Evolutionary conservation across 805 yeast genomes (phyloP), one percentile per base, ranked within the genome.

Genomic region (Ogataea sp.): DNA sequence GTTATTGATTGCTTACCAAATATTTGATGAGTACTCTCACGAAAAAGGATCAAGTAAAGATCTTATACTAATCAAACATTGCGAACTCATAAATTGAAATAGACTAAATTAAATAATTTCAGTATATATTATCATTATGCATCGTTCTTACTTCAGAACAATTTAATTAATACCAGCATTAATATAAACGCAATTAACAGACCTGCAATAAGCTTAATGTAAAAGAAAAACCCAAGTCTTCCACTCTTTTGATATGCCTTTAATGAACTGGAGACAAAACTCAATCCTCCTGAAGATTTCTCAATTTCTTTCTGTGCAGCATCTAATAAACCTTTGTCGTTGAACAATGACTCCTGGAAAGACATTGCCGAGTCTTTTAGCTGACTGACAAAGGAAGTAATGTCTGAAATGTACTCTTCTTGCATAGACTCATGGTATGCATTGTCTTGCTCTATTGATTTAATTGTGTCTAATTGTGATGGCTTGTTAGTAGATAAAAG

Each of bases 61-160:
- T n/a, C n/a, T n/a, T n/a, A n/a, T n/a, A n/a, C n/a, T n/a, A n/a
- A n/a, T n/a, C n/a, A n/a, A n/a, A n/a, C n/a, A n/a, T n/a, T n/a
- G n/a, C n/a, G n/a, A n/a, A n/a, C n/a, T n/a, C n/a, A n/a, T n/a
- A n/a, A n/a, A n/a, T n/a, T n/a, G n/a, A n/a, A n/a, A n/a, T n/a
- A n/a, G n/a, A n/a, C n/a, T n/a, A n/a, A n/a, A n/a, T n/a, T n/a
- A n/a, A n/a, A n/a, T n/a, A n/a, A n/a, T n/a, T n/a, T n/a, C n/a
- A n/a, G n/a, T n/a, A n/a, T n/a, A n/a, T n/a, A n/a, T n/a, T n/a
- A n/a, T n/a, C n/a, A n/a, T n/a, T n/a, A n/a, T n/a, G n/a, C 18
- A 61, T 36, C 71, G 67, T 40, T 41, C 24, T 61, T 70, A 7
- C 58, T 61, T 5, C 62, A 62, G 6, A 58, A 50, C 30, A 59